Evolutionary conservation across 139 green algal genomes (phyloP).

Genomic region (Nannochloris sp.): DNA sequence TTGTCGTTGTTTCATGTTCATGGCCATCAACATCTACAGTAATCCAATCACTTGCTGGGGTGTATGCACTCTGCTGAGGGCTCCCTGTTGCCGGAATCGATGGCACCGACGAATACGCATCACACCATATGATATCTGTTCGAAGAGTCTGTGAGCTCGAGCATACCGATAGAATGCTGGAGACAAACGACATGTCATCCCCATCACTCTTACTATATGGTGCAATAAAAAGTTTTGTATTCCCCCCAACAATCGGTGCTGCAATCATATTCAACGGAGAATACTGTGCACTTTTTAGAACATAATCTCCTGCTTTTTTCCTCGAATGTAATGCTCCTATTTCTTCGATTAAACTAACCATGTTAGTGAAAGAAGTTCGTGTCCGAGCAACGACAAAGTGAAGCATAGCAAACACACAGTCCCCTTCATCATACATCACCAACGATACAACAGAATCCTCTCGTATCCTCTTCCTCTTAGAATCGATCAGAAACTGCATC

Average conservation of each 20-base stretch:
- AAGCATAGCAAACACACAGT: not conserved
- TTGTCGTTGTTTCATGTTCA: too few species aligned
- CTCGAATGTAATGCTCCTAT: not conserved
- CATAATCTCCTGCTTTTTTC: conserved; percentile 11
- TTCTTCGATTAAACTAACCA: not conserved
- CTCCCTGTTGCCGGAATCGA: not conserved
- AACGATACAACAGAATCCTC: not conserved
- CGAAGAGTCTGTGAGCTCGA: not conserved
- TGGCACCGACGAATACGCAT: not conserved
- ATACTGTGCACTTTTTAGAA: conserved; percentile 5
- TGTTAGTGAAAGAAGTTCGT: not conserved
- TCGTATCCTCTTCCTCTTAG: not conserved
- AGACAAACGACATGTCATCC: not conserved
- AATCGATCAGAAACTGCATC: not conserved
- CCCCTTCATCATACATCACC: not conserved
- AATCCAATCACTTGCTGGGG: too few species aligned
- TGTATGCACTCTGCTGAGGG: not conserved
- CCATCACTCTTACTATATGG: not conserved
- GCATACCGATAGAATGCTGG: conserved; percentile 2
- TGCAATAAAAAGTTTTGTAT: conserved; percentile 5
- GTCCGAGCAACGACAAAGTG: conserved; percentile 8
- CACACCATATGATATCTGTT: not conserved
- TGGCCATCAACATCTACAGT: too few species aligned
- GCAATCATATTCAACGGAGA: conserved; percentile 10
- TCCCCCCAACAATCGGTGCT: conserved; percentile 1